Base-by-base conservation (phyloP, 2,329 filamentous ascomycete genomes). In the Mycosphaerella sp. region DNA sequence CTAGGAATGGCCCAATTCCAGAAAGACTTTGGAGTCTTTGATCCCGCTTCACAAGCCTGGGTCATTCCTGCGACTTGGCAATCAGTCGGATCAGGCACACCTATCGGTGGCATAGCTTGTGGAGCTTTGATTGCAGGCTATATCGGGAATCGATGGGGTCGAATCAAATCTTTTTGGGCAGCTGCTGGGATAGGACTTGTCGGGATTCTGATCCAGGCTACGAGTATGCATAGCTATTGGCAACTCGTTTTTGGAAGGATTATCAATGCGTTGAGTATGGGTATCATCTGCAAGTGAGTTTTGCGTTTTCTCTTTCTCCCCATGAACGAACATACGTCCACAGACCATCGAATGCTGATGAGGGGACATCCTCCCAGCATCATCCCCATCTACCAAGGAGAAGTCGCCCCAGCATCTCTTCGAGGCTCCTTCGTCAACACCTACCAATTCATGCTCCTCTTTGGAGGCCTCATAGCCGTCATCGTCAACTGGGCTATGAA, bases 1-100 rank as follows among this genome's bases (percentile, higher is more conserved):
- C 52, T 54, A 36, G 52, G 52, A 27, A 50, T 54, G 47, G 6
- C 48, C 8, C 52, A 54, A 50, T 54, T 54, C 30, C 52, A 54
- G 17, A 41, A 50, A 16, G 52, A 54, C 30, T 54, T 54, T 17
- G 52, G 52, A 2, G 16, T 53, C 30, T 34, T 34, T 5, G 30
- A 34, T 13, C 1, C 1, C 1, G 8, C 10, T 2, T 3, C 7
- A 8, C 30, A 34, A 34, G 9, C 30, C 30, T 34, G 30, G 30
- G 10, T 1, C 4, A 34, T 34, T 4, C 30, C 30, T 10, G 30
- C 30, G 3, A 9, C 30, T 6, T 34, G 30, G 30, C 30, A 34
- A n/a, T 34, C 30, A 1, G 30, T 34, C 30, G 30, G 30, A 3
- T 34, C 30, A 10, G 30, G 30, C 4, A 34, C 30, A 8, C 30